A percentile compares a stretch with the other conserved stretches of the same genome.
These are phyloP conservation scores for Phytophthora quininea DNA, from an alignment of 352 stramenopile genomes.

Conservation along the genomic window DNA sequence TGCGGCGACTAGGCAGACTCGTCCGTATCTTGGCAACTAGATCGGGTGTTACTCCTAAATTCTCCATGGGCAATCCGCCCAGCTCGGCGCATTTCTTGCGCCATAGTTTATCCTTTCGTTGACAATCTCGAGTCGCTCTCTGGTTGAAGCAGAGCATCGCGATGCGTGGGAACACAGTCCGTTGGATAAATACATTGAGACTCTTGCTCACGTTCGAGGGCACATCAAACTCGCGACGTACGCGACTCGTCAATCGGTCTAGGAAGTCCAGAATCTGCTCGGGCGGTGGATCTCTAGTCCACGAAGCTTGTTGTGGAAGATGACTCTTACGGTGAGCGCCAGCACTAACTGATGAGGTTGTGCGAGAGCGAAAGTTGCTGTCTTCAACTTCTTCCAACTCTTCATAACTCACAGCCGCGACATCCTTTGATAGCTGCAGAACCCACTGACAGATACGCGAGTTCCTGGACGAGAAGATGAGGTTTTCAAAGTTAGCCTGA, in stretches of 20 bases:
- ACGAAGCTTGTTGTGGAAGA: slow-evolving; percentile 40
- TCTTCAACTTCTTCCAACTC: slow-evolving; percentile 51
- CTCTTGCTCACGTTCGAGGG: slow-evolving; percentile 79
- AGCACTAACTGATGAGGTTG: slow-evolving; percentile 11
- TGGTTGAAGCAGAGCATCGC: slow-evolving; percentile 79
- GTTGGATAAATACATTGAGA: slow-evolving; percentile 76
- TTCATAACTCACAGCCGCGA: slow-evolving; percentile 64
- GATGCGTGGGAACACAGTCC: slow-evolving; percentile 75
- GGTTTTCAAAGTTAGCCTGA: slow-evolving; percentile 87
- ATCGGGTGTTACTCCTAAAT: slow-evolving; percentile 54
- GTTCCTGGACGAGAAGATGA: slow-evolving; percentile 75
- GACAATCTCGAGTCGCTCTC: slow-evolving; percentile 67
- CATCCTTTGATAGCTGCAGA: slow-evolving; percentile 67
- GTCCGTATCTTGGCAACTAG: slow-evolving; percentile 69
- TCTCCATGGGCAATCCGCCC: slow-evolving; percentile 70
- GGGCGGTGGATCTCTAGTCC: slow-evolving; percentile 65
- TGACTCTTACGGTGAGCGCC: slow-evolving; percentile 7
- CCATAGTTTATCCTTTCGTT: slow-evolving; percentile 87
- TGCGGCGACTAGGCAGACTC: slow-evolving; percentile 52
- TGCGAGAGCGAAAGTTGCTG: slow-evolving; percentile 16
- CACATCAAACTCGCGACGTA: slow-evolving; percentile 81
- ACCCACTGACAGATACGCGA: slow-evolving; percentile 78
- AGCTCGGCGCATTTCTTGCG: slow-evolving; percentile 74
- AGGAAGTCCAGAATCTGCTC: slow-evolving; percentile 85
- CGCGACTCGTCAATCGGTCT: slow-evolving; percentile 62